phyloP scores from a whole-genome alignment of 805 yeast species.

The Myxozyma udenii region DNA sequence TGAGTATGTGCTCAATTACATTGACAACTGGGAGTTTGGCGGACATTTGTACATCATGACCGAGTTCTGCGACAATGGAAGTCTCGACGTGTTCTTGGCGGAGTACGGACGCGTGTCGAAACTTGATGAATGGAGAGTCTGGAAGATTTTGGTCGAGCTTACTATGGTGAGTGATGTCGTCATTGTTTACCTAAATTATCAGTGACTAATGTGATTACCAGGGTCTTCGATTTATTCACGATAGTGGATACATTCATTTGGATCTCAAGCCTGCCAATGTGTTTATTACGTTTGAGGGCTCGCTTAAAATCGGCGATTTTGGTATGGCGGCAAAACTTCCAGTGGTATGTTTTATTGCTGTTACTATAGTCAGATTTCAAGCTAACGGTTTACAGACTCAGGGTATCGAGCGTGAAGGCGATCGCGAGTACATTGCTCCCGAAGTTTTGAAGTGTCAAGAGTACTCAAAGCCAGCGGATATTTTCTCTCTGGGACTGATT shows the following conservation, averaged over 20 bases:
- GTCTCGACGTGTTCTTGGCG: conserved; percentile 71
- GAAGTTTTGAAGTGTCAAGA: conserved; percentile 79
- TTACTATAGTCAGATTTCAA: not conserved
- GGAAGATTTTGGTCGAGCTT: conserved; percentile 90
- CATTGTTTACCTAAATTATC: too few relatives aligned
- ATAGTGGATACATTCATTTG: conserved; percentile 71
- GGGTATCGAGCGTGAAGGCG: conserved; percentile 89
- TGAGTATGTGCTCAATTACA: conserved; percentile 72
- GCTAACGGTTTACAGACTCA: conserved; percentile 21
- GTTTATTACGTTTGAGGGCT: conserved; percentile 91
- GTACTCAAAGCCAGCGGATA: conserved; percentile 89
- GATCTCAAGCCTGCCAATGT: conserved; percentile 96
- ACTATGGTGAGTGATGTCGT: conserved; percentile 40
- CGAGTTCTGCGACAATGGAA: conserved; percentile 92
- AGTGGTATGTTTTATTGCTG: conserved; percentile 43
- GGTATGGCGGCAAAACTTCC: conserved; percentile 89
- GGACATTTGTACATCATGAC: conserved; percentile 85
- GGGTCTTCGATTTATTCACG: conserved; percentile 80
- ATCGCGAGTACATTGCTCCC: conserved; percentile 95
- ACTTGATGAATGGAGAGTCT: conserved; percentile 93
- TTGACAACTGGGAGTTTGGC: conserved; percentile 79
- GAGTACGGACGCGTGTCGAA: conserved; percentile 73
- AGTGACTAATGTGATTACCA: not conserved
- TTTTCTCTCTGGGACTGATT: conserved; percentile 89
- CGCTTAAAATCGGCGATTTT: conserved; percentile 91